Base-by-base conservation (phyloP, 225 moss, liverwort and hornwort species). In the Anthoceros angustus region DNA sequence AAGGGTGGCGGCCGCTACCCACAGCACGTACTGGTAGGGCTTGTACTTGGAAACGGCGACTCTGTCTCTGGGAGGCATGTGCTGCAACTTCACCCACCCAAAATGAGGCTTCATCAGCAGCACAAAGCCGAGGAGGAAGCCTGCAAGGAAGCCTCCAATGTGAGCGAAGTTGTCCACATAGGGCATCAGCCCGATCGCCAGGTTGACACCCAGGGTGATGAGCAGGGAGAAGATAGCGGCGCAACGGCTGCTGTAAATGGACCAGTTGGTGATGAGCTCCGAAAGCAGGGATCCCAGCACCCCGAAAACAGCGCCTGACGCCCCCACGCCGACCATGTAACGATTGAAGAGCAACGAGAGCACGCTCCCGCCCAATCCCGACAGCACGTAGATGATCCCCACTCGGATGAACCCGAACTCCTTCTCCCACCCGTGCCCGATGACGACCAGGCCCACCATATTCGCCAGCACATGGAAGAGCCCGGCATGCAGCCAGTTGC, bases 91-190 rank as follows among this genome's bases (percentile, higher is more conserved):
- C 7, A 91, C 78, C 74, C 86, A 95, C 0, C 73, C 80, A 6
- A 14, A 80, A 45, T 95, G 95, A 0, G 81, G 71, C 62, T 79
- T 86, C 69, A 95, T 74, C 9, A 95, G 69, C 8, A 95, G 23
- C 2, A 95, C 73, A 55, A 90, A 83, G 14, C 94, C 94, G 40
- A 95, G 43, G 18, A 95, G 67, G 2, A 84, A 71, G 0, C 94
- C 94, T 0, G 84, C 64, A 2, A 72, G 63, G 10, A 95, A 80
- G 4, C 94, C 94, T 46, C 94, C 94, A 10, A 95, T 79, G 49
- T 95, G 94, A 12, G 88, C 85, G 40, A 86, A 95, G 40, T 95
- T 95, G 72, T 95, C 94, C 0, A 95, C 88, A 7, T 72, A 74
- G 2, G 94, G 94, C 70, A 95, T 87, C 42, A 95, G 78, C 8